phyloP scores from a whole-genome alignment of 768 basidiomycete genomes.

The Tephrocybe sp. region DNA sequence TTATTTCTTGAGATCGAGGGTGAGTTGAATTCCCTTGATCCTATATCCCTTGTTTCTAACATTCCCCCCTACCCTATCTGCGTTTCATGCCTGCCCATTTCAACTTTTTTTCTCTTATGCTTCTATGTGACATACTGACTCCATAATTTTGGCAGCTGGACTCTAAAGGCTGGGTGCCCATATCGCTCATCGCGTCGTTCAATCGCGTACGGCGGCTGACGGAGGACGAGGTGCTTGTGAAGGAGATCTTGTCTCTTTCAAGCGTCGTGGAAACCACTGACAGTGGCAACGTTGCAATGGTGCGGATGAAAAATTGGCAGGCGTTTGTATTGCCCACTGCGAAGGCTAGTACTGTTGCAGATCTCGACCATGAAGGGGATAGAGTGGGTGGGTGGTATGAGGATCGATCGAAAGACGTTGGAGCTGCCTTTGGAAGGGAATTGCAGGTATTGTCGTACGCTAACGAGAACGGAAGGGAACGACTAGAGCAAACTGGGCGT shows the following conservation, averaged over 20 bases:
- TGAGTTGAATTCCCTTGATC: constrained; percentile 30
- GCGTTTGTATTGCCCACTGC: constrained; percentile 64
- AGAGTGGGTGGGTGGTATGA: constrained; percentile 2
- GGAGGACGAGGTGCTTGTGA: constrained; percentile 53
- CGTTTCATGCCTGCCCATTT: no score
- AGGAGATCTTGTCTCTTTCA: constrained; percentile 68
- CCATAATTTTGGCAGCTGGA: constrained; percentile 66
- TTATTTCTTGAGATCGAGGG: constrained; percentile 75
- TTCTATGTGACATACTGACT: background rate
- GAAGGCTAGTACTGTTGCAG: constrained; percentile 40
- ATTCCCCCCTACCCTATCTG: background rate
- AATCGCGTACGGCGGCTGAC: constrained; percentile 77
- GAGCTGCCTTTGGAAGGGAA: no score
- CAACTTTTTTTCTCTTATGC: constrained; percentile 1
- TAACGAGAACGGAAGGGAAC: no score
- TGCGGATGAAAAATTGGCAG: constrained; percentile 70
- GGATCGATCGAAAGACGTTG: background rate
- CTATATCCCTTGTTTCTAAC: background rate
- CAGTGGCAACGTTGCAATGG: constrained; percentile 54
- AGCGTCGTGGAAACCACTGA: constrained; percentile 48
- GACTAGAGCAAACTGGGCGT: background rate
- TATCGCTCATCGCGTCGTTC: constrained; percentile 81
- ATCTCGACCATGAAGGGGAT: background rate
- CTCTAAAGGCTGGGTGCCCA: constrained; percentile 80
- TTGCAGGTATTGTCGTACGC: no score